These are phyloP conservation scores for Coniochaeta pulveracea DNA, from an alignment of 2,329 filamentous ascomycete species.

Conservation along the genomic window DNA sequence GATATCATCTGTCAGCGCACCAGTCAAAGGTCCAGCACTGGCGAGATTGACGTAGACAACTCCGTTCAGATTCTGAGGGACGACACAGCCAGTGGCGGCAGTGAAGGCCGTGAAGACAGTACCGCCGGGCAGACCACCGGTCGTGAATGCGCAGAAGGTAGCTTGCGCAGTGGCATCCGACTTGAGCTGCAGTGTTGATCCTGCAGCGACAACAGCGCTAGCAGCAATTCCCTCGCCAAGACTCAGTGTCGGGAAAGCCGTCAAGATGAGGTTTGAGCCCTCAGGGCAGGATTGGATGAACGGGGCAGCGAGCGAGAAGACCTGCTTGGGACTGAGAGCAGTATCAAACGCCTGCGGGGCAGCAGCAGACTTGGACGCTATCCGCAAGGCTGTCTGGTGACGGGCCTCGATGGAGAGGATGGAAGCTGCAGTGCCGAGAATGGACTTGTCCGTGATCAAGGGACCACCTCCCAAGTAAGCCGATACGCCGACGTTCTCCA, in stretches of 20 bases:
- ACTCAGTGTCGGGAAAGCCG: conserved; percentile 47
- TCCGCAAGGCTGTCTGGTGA: conserved; percentile 63
- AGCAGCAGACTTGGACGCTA: conserved; percentile 43
- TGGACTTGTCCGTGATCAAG: conserved; percentile 44
- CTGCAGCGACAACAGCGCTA: conserved; percentile 26
- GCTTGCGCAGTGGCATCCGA: conserved; percentile 38
- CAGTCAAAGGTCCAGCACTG: conserved; percentile 35
- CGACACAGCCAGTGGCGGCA: conserved; percentile 40
- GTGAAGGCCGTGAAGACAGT: conserved; percentile 48
- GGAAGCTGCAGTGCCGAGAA: conserved; percentile 55
- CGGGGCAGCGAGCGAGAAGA: conserved; percentile 62
- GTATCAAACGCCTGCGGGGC: conserved; percentile 62
- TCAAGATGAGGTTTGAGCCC: conserved; percentile 51
- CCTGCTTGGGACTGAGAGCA: conserved; percentile 53
- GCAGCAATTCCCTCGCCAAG: conserved; percentile 33
- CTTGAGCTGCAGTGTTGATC: conserved; percentile 33
- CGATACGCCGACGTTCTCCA: conserved; percentile 65
- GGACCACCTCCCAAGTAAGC: conserved; percentile 63
- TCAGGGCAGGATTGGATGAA: conserved; percentile 63
- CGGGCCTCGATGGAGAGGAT: conserved; percentile 65
- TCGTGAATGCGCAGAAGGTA: conserved; percentile 56
- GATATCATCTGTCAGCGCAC: conserved; percentile 47
- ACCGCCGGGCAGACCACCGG: conserved; percentile 44
- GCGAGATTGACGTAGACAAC: conserved; percentile 59
- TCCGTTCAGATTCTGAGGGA: conserved; percentile 51